Conservation (phyloP, 495 filamentous ascomycete genomes). For the Neurospora terricola region DNA sequence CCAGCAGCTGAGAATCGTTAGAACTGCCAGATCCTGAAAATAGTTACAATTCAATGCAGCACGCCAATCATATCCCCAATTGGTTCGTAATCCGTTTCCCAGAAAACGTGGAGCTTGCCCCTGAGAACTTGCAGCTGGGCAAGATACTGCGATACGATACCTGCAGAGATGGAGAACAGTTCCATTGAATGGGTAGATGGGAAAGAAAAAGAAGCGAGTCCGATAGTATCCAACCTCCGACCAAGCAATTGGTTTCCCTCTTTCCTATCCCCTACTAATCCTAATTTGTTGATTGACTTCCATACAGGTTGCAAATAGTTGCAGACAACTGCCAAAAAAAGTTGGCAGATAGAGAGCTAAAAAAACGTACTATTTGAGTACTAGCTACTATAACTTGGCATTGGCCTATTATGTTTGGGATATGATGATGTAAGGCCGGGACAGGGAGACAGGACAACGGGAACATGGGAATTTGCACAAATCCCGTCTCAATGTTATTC, state of each 20-base stretch:
- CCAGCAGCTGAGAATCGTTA: neutral
- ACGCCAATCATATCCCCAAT: neutral
- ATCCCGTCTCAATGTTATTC: neutral
- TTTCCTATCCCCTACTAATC: neutral
- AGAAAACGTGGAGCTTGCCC: neutral
- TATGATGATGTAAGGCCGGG: neutral
- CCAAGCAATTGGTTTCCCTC: neutral
- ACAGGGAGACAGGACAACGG: neutral
- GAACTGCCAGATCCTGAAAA: neutral
- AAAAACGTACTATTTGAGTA: neutral
- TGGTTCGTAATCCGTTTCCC: neutral
- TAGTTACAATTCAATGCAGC: neutral
- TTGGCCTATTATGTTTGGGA: neutral
- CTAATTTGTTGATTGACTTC: neutral
- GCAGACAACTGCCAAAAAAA: neutral
- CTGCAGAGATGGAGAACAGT: neutral
- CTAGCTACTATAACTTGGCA: neutral
- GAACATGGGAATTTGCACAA: neutral
- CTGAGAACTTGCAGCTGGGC: neutral
- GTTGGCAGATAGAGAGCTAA: neutral
- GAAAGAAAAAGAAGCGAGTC: neutral
- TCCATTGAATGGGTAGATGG: neutral
- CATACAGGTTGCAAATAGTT: neutral
- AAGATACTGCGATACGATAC: neutral
- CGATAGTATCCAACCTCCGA: neutral